Base-by-base conservation (phyloP, 768 basidiomycete species). In the Psilocybe sp. region DNA sequence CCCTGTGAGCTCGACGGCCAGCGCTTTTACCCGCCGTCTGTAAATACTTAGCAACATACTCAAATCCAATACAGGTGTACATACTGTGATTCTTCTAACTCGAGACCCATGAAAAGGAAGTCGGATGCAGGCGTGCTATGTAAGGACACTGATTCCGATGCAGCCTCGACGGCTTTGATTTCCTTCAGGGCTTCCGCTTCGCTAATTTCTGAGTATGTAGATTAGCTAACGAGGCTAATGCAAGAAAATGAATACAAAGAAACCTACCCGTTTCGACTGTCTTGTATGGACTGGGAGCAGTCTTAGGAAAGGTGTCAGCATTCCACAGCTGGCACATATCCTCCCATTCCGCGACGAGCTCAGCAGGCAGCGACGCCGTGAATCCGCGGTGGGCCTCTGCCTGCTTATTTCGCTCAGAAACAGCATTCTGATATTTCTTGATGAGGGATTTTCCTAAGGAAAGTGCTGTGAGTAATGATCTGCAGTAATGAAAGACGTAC, bases 341-440 rank as follows among this genome's bases (percentile, higher is more conserved):
- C n/a, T 32, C 35, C 50, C 44, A 46, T 7, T 4, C 18, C 13
- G n/a, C 36, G 14, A 38, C 37, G 9, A 40, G 18, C 23, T 13
- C 8, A 4, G 8, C 12, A 7, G 35, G 18, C 18, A 51, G 37
- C 3, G 50, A 45, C 8, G 34, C 38, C 9, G 44, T 46, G n/a
- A 51, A 51, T 3, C 50, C 50, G 12, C 40, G 15, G 36, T 53
- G 52, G 11, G 52, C 55, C 16, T 53, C 52, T 2, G 36, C 35
- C 15, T 57, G 55, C 33, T 42, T 36, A 43, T 57, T 53, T 35
- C 52, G 28, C 3, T 53, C 36, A 1, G 46, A 37, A 0, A 57
- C 16, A 2, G 46, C 55, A 9, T n/a, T 49, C 5, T 35, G 20
- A 40, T 47, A 53, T 12, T 19, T 19, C 19, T 19, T 13, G 13